A percentile compares a stretch with the other conserved stretches of the same genome.
These are phyloP conservation scores for Fusarium udum DNA, from an alignment of 2,329 filamentous ascomycete species.

Conservation along the genomic window DNA sequence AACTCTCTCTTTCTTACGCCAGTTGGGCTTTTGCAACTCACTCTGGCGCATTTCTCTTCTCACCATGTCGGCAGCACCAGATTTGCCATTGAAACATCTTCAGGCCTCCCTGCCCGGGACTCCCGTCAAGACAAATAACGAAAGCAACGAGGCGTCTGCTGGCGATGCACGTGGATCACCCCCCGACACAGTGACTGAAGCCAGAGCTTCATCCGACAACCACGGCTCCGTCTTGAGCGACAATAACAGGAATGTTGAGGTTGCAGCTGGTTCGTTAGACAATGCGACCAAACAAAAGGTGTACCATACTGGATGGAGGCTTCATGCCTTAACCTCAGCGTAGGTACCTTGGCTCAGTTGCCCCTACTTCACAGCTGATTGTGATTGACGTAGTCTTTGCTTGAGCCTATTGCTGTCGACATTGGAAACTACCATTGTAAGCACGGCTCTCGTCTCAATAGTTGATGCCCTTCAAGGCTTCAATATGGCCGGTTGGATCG, in stretches of 20 bases:
- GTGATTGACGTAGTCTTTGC: background rate
- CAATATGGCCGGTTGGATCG: constrained; percentile 54
- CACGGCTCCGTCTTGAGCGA: background rate
- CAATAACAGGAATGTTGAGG: background rate
- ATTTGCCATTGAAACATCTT: background rate
- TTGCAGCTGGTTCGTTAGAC: background rate
- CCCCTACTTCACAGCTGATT: background rate
- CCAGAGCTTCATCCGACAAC: background rate
- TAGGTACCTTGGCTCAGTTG: background rate
- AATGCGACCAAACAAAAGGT: background rate
- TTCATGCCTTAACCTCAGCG: background rate
- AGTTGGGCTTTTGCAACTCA: no score
- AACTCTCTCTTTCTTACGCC: background rate
- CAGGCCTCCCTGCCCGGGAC: background rate
- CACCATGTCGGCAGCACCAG: background rate
- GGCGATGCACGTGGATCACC: background rate
- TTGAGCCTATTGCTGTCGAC: constrained; percentile 51
- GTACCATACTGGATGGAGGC: constrained; percentile 4
- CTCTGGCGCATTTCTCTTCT: background rate
- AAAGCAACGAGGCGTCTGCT: background rate
- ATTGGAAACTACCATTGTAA: constrained; percentile 61
- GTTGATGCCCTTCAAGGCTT: constrained; percentile 51
- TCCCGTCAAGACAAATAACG: background rate
- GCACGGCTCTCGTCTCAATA: constrained; percentile 59
- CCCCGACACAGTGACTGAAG: background rate